Base-by-base conservation (phyloP, 1,284 basidiomycete species). In the Cutaneotrichosporon sp. region DNA sequence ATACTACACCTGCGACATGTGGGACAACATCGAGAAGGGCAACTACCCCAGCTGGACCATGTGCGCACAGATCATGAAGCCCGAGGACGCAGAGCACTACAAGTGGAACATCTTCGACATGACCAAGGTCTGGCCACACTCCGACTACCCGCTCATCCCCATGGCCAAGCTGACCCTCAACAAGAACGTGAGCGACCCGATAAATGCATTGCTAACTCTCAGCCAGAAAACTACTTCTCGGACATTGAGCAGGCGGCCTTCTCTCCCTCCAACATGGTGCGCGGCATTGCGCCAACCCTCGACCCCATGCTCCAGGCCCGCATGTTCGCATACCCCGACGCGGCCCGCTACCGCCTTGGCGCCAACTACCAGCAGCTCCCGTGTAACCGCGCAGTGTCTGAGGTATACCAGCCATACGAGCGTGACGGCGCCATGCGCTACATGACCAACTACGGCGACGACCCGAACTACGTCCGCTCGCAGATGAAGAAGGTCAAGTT, bases 261-360 rank as follows among this genome's bases (percentile, higher is more conserved):
- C 64, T 69, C 50, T 22, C 92, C 92, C 0, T 86, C 87, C 1
- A 90, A 96, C 71, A 76, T 85, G 50, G 77, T 94, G 5, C 86
- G 87, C 1, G 93, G 90, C 72, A 82, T 91, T 63, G 92, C 94
- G 78, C 81, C 90, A 31, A 85, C 87, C 16, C 82, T 84, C 29
- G 91, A 96, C 75, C 92, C 92, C 12, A 87, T 96, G 57, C 80
- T 96, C 59, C 91, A 96, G 73, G 86, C 86, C 19, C 87, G 92
- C 59, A 81, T 94, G 38, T 96, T 94, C 83, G 89, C 89, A 5
- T 96, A 96, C 80, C 88, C 90, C 3, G 92, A 96, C 71, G 88
- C 92, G 9, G 90, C 94, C 73, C 84, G 90, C 55, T 85, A 92
- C 78, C 84, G 75, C 24, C 61, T 72, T 51, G 66, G 67, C 20